Evolutionary conservation across 1,139 yeast species (phyloP).

Genomic region (Yamadazyma jaroonii): DNA sequence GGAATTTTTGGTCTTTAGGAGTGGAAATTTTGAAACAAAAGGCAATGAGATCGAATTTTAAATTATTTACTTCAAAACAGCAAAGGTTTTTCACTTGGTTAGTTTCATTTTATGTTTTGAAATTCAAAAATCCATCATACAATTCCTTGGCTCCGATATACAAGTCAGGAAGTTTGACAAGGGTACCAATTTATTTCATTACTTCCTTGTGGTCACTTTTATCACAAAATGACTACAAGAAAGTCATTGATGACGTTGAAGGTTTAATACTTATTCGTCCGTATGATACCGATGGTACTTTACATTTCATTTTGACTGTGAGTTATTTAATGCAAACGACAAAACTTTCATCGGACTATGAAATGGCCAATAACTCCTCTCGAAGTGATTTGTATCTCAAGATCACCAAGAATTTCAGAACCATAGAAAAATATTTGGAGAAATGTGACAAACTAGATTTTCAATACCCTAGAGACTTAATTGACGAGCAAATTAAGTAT

Average conservation of each 20-base stretch:
- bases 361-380: slow-evolving; percentile 6
- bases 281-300: slow-evolving; percentile 41
- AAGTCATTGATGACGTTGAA: slow-evolving; percentile 29
- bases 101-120: slow-evolving; percentile 23
- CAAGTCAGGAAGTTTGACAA: slow-evolving; percentile 36
- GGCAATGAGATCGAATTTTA: slow-evolving; percentile 1
- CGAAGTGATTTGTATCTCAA: slow-evolving; percentile 11
- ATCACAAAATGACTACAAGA: slow-evolving; percentile 22
- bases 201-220: slow-evolving; percentile 36
- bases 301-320: slow-evolving; percentile 31
- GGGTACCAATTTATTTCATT: slow-evolving; percentile 37
- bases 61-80: slow-evolving; percentile 22
- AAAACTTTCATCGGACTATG: slow-evolving; percentile 13
- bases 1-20: slow-evolving; percentile 61
- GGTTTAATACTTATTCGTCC: slow-evolving; percentile 46
- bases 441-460: slow-evolving; percentile 30
- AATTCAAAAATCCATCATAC: slow-evolving; percentile 10
- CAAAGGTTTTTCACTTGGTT: slow-evolving; percentile 34
- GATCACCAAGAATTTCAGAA: slow-evolving; percentile 15
- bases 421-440: slow-evolving; percentile 21
- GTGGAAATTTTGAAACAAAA: slow-evolving; percentile 29
- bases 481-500: slow-evolving; percentile 16
- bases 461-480: slow-evolving; percentile 23
- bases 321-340: slow-evolving; percentile 23
- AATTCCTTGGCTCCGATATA: slow-evolving; percentile 32